phyloP scores from a whole-genome alignment of 371 early-diverging fungal genomes.

The Mortierella sp. region DNA sequence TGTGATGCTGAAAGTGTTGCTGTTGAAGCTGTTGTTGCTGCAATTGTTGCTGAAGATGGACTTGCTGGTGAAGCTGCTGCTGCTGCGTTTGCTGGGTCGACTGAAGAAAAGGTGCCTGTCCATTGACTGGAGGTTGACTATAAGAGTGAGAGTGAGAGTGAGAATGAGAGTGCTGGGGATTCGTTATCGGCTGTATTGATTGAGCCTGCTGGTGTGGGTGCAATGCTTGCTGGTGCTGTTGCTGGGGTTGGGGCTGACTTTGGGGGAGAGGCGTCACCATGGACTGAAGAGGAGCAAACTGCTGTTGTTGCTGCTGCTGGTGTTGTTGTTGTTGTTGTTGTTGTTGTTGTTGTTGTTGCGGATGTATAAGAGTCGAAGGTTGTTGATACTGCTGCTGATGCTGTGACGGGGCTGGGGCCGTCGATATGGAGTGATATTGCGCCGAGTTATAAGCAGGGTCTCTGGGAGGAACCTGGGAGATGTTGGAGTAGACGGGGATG shows the following conservation, averaged over 20 bases:
- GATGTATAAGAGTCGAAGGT: constrained; percentile 5
- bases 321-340: constrained; percentile 12
- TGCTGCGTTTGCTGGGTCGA: constrained; percentile 14
- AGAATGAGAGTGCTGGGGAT: constrained; percentile 7
- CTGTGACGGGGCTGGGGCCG: constrained; percentile 15
- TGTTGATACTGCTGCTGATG: constrained; percentile 3
- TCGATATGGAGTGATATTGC: constrained; percentile 15
- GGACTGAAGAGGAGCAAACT: constrained; percentile 11
- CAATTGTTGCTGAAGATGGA: constrained; percentile 11
- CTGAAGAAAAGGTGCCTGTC: constrained; percentile 3
- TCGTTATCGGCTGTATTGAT: constrained; percentile 13
- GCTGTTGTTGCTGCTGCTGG: constrained; percentile 29
- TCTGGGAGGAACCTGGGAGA: constrained; percentile 8
- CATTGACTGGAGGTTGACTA: neutral
- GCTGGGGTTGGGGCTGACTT: constrained; percentile 17
- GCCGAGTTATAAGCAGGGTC: constrained; percentile 18
- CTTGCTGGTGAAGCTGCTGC: constrained; percentile 12
- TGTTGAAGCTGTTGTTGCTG: constrained; percentile 15
- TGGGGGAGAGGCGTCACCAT: constrained; percentile 12
- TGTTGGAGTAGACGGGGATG: constrained; percentile 5
- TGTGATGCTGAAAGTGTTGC: constrained; percentile 17
- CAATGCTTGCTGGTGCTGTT: constrained; percentile 17
- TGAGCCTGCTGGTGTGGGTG: constrained; percentile 27
- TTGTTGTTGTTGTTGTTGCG: constrained; percentile 9
- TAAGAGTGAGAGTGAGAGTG: constrained; percentile 17